A percentile compares a stretch with the other conserved stretches of the same genome.
These are phyloP conservation scores for Rhizopus arrhizus DNA, from an alignment of 371 early-diverging fungal genomes.

Conservation along the genomic window DNA sequence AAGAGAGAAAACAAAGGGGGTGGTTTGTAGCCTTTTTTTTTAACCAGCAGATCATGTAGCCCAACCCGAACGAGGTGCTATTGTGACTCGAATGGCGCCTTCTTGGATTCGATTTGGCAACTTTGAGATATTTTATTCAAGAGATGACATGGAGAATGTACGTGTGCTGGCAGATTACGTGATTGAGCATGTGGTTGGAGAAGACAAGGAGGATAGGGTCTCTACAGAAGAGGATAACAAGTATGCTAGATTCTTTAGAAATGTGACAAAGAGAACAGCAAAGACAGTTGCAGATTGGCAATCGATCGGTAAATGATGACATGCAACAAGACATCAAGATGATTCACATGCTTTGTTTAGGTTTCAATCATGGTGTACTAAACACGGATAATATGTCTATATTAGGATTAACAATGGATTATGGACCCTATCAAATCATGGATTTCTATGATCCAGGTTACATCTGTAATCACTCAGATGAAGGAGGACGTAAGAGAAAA, in stretches of 20 bases:
- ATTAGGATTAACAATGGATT: constrained; percentile 81
- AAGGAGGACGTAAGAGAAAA: constrained; percentile 48
- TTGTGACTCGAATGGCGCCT: constrained; percentile 79
- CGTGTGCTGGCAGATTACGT: constrained; percentile 74
- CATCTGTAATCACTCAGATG: constrained; percentile 79
- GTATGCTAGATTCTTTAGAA: constrained; percentile 66
- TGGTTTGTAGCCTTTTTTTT: too few species aligned
- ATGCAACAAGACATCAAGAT: neutral
- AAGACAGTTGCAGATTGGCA: constrained; percentile 86
- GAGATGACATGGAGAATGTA: constrained; percentile 62
- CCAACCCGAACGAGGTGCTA: constrained; percentile 68
- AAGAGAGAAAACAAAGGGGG: neutral
- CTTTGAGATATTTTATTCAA: constrained; percentile 80
- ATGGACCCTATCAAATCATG: constrained; percentile 87
- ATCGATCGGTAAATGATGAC: constrained; percentile 48
- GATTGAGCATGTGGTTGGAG: constrained; percentile 38
- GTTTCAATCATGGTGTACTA: constrained; percentile 89
- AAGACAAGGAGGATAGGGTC: constrained; percentile 29
- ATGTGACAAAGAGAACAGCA: constrained; percentile 74
- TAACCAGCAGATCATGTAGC: neutral
- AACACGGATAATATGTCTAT: constrained; percentile 93
- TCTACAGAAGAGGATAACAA: constrained; percentile 22
- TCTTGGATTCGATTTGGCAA: constrained; percentile 90
- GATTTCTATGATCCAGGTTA: constrained; percentile 81
- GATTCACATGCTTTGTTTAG: constrained; percentile 25